Conservation (phyloP, 2,329 filamentous ascomycete genomes). For the Ophidiomyces ophidiicola region DNA sequence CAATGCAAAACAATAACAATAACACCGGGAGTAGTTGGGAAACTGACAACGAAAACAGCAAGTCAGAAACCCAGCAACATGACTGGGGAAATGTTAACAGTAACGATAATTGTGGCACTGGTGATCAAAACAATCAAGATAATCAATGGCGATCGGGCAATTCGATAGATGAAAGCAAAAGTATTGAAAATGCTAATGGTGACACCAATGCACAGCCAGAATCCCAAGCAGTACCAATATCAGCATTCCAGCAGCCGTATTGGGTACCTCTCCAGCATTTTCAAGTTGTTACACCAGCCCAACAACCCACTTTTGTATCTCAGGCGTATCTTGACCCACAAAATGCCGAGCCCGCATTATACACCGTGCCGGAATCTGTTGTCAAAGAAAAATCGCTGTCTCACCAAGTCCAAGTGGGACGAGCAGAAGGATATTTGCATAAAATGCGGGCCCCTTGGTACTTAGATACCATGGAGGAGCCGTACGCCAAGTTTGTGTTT, state of each 20-base stretch:
- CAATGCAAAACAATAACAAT: too few species aligned
- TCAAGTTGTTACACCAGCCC: constrained; percentile 4
- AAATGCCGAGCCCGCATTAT: constrained; percentile 16
- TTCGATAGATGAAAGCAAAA: not conserved
- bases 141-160: constrained; percentile 1
- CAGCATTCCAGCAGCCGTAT: not conserved
- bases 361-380: constrained; percentile 16
- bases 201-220: constrained; percentile 6
- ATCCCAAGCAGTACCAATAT: constrained; percentile 3
- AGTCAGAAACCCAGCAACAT: not conserved
- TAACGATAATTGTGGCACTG: not conserved
- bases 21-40: not conserved
- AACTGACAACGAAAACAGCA: not conserved
- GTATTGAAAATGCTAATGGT: not conserved
- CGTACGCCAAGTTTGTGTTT: constrained; percentile 26
- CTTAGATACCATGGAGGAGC: constrained; percentile 22
- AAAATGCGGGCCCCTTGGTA: constrained; percentile 21
- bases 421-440: constrained; percentile 22
- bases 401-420: constrained; percentile 24
- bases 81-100: not conserved
- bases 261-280: constrained; percentile 6
- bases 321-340: constrained; percentile 10
- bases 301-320: constrained; percentile 9
- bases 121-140: not conserved
- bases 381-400: constrained; percentile 15